Conservation (phyloP, 169 alveolate genomes). For the Plasmodium adleri region DNA sequence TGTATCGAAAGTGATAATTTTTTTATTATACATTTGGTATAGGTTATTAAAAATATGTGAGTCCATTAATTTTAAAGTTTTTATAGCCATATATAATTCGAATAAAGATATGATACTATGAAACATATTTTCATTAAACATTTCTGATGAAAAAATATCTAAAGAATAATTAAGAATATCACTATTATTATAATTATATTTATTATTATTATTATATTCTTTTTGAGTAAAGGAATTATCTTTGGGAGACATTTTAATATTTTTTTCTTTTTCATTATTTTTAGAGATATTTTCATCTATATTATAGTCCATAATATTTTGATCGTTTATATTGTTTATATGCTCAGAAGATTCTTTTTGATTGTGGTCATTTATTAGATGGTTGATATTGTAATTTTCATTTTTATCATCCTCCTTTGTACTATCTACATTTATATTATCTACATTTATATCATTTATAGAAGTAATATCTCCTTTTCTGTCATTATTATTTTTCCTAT, state of each 20-base stretch:
- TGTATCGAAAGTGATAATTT: constrained; percentile 38
- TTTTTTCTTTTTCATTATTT: constrained; percentile 12
- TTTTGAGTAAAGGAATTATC: constrained; percentile 14
- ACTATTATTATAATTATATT: background rate
- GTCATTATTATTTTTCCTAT: constrained; percentile 38
- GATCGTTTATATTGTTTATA: constrained; percentile 3
- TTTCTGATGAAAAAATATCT: constrained; percentile 63
- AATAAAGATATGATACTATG: constrained; percentile 54
- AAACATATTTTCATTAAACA: constrained; percentile 63
- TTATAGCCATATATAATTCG: constrained; percentile 72
- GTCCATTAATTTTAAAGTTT: constrained; percentile 42
- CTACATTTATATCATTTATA: constrained; percentile 11
- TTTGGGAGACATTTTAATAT: constrained; percentile 1
- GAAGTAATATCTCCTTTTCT: constrained; percentile 1
- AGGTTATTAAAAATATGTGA: constrained; percentile 25
- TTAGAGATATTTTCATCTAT: constrained; percentile 25
- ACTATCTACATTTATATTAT: constrained; percentile 4
- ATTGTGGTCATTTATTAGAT: constrained; percentile 10
- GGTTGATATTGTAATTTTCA: constrained; percentile 16
- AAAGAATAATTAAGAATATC: constrained; percentile 37
- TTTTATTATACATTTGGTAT: constrained; percentile 60
- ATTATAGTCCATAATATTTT: constrained; percentile 6
- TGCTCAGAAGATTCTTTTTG: constrained; percentile 4
- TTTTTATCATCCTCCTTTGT: constrained; percentile 12
- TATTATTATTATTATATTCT: too few relatives aligned